Conservation (phyloP, 768 basidiomycete species). For the Tulasnella calospora region DNA sequence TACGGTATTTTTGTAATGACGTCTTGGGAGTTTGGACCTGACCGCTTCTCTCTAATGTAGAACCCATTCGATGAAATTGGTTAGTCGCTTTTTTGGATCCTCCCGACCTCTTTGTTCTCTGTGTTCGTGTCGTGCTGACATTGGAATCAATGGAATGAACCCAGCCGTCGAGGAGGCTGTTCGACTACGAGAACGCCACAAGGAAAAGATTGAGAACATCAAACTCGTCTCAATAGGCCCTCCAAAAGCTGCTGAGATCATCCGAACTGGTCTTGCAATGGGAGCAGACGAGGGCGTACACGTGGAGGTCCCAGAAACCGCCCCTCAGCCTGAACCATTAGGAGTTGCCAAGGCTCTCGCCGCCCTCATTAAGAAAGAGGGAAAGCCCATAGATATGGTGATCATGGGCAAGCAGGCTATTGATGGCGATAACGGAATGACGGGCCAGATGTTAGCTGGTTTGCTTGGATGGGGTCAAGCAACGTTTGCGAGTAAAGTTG, state of each 20-base stretch:
- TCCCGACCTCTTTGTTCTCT: neutral
- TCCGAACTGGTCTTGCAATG: constrained; percentile 96
- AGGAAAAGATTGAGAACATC: constrained; percentile 74
- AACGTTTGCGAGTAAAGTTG: constrained; percentile 87
- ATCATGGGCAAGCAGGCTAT: constrained; percentile 98
- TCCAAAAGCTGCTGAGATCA: constrained; percentile 78
- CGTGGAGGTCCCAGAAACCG: constrained; percentile 72
- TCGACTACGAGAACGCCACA: constrained; percentile 80
- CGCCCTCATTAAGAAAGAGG: constrained; percentile 63
- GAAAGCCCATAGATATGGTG: constrained; percentile 68
- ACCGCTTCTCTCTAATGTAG: constrained; percentile 40
- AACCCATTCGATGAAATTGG: constrained; percentile 99
- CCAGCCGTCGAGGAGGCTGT: constrained; percentile 96
- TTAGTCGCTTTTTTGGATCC: constrained; percentile 36
- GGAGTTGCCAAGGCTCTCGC: constrained; percentile 81
- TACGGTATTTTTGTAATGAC: constrained; percentile 58
- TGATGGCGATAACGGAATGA: constrained; percentile 92
- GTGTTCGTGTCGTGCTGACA: neutral
- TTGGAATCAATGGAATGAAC: neutral
- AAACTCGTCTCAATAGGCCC: constrained; percentile 94
- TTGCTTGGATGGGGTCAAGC: constrained; percentile 90
- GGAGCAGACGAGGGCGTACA: constrained; percentile 92
- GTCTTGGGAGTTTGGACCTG: neutral
- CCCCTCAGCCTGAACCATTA: constrained; percentile 77
- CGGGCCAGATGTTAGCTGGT: constrained; percentile 96